Percentiles rank a stretch among this genome's conserved stretches.
These are phyloP conservation scores for Dissoconium aciculare DNA, from an alignment of 2,329 filamentous ascomycete species.

Conservation along the genomic window DNA sequence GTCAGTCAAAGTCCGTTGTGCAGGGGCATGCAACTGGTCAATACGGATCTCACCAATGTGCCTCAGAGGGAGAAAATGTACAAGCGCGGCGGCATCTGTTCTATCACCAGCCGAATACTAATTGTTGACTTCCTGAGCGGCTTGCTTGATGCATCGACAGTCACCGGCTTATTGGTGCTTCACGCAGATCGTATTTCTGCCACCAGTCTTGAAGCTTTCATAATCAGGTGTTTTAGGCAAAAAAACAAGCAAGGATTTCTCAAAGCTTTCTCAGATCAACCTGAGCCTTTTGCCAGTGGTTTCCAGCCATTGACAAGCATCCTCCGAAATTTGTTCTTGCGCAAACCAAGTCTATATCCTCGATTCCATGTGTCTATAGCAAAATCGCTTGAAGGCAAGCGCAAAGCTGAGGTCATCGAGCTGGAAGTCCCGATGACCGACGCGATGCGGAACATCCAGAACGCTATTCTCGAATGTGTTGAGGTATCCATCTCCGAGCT, in stretches of 20 bases:
- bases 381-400: conserved; percentile 74
- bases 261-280: conserved; percentile 89
- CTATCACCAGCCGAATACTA: conserved; percentile 86
- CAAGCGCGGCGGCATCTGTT: conserved; percentile 74
- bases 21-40: conserved; percentile 76
- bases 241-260: conserved; percentile 88
- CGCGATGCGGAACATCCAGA: conserved; percentile 83
- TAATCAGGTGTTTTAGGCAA: conserved; percentile 81
- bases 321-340: conserved; percentile 82
- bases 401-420: conserved; percentile 93
- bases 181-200: conserved; percentile 77
- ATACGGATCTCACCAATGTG: conserved; percentile 85
- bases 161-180: conserved; percentile 74
- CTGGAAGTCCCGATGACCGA: conserved; percentile 93
- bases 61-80: conserved; percentile 85
- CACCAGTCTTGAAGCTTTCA: conserved; percentile 87
- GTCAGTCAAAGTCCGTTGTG: conserved; percentile 71
- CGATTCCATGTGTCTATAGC: conserved; percentile 86
- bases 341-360: conserved; percentile 80
- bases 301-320: conserved; percentile 80
- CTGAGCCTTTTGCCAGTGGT: conserved; percentile 75
- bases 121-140: conserved; percentile 85
- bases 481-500: conserved; percentile 88
- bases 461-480: conserved; percentile 87
- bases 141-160: conserved; percentile 63